phyloP scores from a whole-genome alignment of 192 early-diverging fungal species.

The Gamsiella multidivaricata region DNA sequence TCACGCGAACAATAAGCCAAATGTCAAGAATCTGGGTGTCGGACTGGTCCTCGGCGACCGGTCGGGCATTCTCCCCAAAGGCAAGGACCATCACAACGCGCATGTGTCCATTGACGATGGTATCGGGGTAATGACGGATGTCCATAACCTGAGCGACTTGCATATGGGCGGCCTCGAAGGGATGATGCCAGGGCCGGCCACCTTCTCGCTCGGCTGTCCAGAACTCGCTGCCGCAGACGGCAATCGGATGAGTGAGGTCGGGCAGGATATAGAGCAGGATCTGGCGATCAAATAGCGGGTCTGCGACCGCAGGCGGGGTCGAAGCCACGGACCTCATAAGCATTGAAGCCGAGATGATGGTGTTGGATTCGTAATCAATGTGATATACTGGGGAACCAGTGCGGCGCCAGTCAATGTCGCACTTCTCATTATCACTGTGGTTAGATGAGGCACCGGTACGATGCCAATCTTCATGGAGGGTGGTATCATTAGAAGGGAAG shows the following conservation, averaged over 20 bases:
- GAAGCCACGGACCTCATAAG: slow-evolving; percentile 12
- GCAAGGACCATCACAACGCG: slow-evolving; percentile 34
- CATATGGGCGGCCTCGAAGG: background rate
- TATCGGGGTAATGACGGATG: slow-evolving; percentile 28
- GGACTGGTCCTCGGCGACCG: background rate
- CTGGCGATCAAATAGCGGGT: background rate
- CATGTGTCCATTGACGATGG: slow-evolving; percentile 7
- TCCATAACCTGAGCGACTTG: slow-evolving; percentile 25
- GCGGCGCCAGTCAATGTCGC: slow-evolving; percentile 13
- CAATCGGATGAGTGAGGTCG: slow-evolving; percentile 27
- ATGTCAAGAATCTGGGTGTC: slow-evolving; percentile 24
- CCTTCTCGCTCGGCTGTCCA: slow-evolving; percentile 7
- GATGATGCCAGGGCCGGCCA: background rate
- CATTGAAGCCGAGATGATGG: slow-evolving; percentile 33
- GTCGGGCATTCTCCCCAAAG: slow-evolving; percentile 26
- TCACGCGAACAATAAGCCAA: slow-evolving; percentile 20
- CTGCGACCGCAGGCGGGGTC: background rate
- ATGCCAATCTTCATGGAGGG: no score
- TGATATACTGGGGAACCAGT: slow-evolving; percentile 24
- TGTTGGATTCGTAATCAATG: slow-evolving; percentile 7
- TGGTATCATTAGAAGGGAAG: no score
- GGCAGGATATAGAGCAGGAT: slow-evolving; percentile 29
- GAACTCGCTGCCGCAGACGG: slow-evolving; percentile 13
- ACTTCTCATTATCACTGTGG: no score
- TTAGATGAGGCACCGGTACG: no score